Evolutionary conservation across 306 rosid species (phyloP).

Genomic region (Sechiopsis laciniata): DNA sequence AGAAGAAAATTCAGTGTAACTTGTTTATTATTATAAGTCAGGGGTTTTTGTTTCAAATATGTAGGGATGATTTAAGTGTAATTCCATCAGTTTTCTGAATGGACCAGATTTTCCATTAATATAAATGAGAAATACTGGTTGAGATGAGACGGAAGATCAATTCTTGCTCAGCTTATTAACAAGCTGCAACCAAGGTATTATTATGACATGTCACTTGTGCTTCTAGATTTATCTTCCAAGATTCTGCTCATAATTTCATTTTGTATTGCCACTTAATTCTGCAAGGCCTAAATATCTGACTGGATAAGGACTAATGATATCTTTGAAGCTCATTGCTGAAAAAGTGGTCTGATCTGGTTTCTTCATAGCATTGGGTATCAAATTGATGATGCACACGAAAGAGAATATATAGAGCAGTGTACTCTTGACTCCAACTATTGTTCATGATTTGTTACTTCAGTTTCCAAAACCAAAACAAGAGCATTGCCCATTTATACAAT

Average conservation of each 20-base stretch:
- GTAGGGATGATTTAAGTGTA: background rate
- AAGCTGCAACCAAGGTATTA: background rate
- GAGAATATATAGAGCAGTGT: background rate
- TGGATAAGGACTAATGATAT: background rate
- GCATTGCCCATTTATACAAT: background rate
- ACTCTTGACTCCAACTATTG: background rate
- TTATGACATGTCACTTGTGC: background rate
- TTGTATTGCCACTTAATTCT: no score
- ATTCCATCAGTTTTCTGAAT: background rate
- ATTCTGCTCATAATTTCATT: background rate
- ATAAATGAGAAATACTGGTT: background rate
- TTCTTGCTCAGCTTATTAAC: background rate
- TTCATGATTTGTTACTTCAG: background rate
- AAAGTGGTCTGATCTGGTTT: background rate
- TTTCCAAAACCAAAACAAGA: background rate
- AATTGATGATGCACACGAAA: background rate
- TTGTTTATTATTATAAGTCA: background rate
- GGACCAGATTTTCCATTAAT: background rate
- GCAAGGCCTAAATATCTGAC: background rate
- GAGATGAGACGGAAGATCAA: background rate
- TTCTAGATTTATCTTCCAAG: background rate
- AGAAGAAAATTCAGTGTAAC: background rate
- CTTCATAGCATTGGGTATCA: background rate
- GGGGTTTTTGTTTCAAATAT: constrained; percentile 10
- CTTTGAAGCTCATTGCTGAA: background rate